phyloP scores from a whole-genome alignment of 176 grass and related monocot genomes.

The Rhynchospora pubera region DNA sequence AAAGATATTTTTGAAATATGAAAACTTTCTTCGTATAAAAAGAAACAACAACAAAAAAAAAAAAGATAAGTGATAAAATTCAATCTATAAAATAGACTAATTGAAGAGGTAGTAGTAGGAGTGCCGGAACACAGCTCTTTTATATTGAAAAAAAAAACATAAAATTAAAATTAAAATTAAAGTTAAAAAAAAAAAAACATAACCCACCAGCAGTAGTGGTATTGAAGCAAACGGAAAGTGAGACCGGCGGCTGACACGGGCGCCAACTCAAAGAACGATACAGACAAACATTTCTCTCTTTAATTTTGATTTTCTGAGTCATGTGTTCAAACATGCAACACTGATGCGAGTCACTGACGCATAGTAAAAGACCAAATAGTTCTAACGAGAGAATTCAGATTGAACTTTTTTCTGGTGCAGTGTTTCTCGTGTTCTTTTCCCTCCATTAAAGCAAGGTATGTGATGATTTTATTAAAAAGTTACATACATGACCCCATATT shows the following conservation, averaged over 20 bases:
- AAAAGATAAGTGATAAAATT: background rate
- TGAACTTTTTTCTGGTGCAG: too few species aligned
- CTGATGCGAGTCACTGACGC: background rate
- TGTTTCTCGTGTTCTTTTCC: too few species aligned
- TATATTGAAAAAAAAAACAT: too few species aligned
- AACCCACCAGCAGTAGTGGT: background rate
- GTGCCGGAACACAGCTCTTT: too few species aligned
- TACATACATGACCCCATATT: too few species aligned
- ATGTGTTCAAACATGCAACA: background rate
- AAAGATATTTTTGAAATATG: too few species aligned
- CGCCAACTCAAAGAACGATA: background rate
- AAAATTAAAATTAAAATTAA: too few species aligned
- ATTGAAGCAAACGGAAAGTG: background rate
- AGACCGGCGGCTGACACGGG: background rate
- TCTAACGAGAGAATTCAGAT: too few species aligned
- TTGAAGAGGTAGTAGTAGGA: too few species aligned
- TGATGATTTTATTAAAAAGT: too few species aligned
- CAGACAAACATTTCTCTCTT: background rate
- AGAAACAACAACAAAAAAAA: background rate
- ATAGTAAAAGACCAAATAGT: background rate
- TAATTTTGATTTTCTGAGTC: background rate
- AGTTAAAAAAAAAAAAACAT: background rate
- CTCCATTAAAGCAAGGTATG: too few species aligned
- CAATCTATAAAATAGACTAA: background rate
- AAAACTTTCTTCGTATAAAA: too few species aligned